These are phyloP conservation scores for Russula emetica DNA, from an alignment of 768 basidiomycete genomes.

Conservation along the genomic window DNA sequence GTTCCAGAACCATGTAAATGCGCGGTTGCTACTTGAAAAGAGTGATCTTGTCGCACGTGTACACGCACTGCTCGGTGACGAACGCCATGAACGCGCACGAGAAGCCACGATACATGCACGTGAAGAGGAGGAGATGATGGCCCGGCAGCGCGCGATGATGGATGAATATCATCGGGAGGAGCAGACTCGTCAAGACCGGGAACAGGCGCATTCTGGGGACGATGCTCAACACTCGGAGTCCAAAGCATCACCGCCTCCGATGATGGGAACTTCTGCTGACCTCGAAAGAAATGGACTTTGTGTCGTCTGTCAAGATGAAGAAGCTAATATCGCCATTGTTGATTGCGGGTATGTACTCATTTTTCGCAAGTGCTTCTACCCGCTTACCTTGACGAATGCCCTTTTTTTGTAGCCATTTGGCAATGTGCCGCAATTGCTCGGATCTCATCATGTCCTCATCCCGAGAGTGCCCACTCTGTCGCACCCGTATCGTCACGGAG, in stretches of 20 bases:
- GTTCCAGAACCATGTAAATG: constrained; percentile 71
- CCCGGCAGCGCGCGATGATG: constrained; percentile 26
- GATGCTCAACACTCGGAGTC: constrained; percentile 21
- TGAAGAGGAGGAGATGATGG: constrained; percentile 29
- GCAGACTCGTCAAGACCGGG: constrained; percentile 29
- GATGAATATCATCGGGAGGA: constrained; percentile 34
- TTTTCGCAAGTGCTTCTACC: background rate
- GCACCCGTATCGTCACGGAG: constrained; percentile 84
- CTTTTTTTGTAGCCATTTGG: constrained; percentile 55
- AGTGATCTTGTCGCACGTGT: constrained; percentile 75
- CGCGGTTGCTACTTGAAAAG: constrained; percentile 76
- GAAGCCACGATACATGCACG: constrained; percentile 39
- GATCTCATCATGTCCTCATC: constrained; percentile 75
- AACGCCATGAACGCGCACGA: constrained; percentile 50
- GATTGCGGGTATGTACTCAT: constrained; percentile 79
- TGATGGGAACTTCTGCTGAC: constrained; percentile 30
- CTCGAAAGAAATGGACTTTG: constrained; percentile 74
- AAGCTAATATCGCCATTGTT: constrained; percentile 88
- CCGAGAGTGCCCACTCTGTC: constrained; percentile 85
- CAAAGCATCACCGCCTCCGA: constrained; percentile 31
- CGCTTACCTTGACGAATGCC: background rate
- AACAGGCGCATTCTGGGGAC: constrained; percentile 3
- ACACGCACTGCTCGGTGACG: constrained; percentile 56
- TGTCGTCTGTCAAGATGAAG: constrained; percentile 91
- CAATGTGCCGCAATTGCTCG: constrained; percentile 74